Percentiles rank a stretch among this genome's conserved stretches.
Evolutionary conservation across 148 eudicot genomes (phyloP).

Genomic region (Fagopyrum homotropicum): DNA sequence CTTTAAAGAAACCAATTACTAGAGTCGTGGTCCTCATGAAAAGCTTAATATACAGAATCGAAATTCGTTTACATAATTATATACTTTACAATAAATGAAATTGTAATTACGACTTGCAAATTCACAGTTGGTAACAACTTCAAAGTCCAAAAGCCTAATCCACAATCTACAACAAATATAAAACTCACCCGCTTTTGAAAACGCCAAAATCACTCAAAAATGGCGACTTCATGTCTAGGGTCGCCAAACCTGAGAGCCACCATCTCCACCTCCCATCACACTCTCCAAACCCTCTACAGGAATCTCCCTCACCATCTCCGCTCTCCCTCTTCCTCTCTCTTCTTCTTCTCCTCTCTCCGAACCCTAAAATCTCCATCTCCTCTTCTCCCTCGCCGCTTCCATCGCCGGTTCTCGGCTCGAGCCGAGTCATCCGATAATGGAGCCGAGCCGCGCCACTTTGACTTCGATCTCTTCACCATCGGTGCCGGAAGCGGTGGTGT

Average conservation of each 20-base stretch:
- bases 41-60: too few species aligned
- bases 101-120: neutral
- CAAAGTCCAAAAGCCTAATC: neutral
- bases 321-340: conserved; percentile 15
- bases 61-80: too few species aligned
- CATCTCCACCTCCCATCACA: conserved; percentile 21
- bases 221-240: conserved; percentile 43
- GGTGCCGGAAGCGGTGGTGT: conserved; percentile 99
- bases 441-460: conserved; percentile 41
- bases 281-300: conserved; percentile 23
- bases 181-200: neutral
- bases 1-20: too few species aligned
- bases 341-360: conserved; percentile 5
- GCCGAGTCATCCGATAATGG: conserved; percentile 50
- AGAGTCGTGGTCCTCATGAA: too few species aligned
- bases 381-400: conserved; percentile 19
- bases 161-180: neutral
- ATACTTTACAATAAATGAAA: too few species aligned
- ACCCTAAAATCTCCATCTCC: conserved; percentile 19
- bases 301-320: conserved; percentile 17
- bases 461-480: conserved; percentile 82
- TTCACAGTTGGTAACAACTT: neutral
- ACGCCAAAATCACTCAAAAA: neutral
- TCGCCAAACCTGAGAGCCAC: conserved; percentile 35
- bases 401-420: conserved; percentile 36